A percentile compares a stretch with the other conserved stretches of the same genome.
Conservation (phyloP, 139 green algal genomes). For the Eudorina sp. region DNA sequence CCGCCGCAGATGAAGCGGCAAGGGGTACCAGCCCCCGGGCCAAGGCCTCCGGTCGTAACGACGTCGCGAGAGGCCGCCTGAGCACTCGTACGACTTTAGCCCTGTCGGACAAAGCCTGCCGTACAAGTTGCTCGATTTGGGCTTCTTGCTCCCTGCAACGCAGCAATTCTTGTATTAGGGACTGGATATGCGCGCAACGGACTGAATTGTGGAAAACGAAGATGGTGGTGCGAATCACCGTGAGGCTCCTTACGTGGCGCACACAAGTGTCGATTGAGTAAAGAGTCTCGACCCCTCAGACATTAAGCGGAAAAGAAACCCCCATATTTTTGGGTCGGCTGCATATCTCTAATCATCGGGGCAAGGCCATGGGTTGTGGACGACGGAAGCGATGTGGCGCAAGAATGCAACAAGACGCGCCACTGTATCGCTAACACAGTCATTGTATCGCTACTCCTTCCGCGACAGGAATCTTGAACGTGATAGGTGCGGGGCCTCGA, state of each 20-base stretch:
- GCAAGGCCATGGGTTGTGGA: too few relatives aligned
- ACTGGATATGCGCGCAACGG: too few relatives aligned
- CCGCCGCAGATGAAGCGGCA: too few relatives aligned
- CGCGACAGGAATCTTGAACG: too few relatives aligned
- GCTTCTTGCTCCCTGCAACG: constrained; percentile 60
- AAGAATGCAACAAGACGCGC: too few relatives aligned
- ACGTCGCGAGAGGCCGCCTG: neutral
- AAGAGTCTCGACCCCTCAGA: constrained; percentile 37
- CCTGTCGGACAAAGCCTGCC: constrained; percentile 64
- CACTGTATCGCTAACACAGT: too few relatives aligned
- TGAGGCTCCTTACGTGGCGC: too few relatives aligned
- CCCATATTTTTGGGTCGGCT: constrained; percentile 21
- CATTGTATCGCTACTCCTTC: too few relatives aligned
- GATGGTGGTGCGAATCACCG: neutral
- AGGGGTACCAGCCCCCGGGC: neutral
- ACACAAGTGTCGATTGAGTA: neutral
- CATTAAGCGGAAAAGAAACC: constrained; percentile 63
- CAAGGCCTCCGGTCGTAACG: neutral
- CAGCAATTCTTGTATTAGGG: too few relatives aligned
- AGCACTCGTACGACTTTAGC: constrained; percentile 69
- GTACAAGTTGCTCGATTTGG: constrained; percentile 64
- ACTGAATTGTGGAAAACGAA: too few relatives aligned
- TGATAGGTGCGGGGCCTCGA: too few relatives aligned
- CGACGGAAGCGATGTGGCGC: too few relatives aligned
- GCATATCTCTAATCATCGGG: constrained; percentile 51